Percentiles rank a stretch among this genome's conserved stretches.
Conservation (phyloP, 2,329 filamentous ascomycete genomes). For the Samsoniella hepiali region DNA sequence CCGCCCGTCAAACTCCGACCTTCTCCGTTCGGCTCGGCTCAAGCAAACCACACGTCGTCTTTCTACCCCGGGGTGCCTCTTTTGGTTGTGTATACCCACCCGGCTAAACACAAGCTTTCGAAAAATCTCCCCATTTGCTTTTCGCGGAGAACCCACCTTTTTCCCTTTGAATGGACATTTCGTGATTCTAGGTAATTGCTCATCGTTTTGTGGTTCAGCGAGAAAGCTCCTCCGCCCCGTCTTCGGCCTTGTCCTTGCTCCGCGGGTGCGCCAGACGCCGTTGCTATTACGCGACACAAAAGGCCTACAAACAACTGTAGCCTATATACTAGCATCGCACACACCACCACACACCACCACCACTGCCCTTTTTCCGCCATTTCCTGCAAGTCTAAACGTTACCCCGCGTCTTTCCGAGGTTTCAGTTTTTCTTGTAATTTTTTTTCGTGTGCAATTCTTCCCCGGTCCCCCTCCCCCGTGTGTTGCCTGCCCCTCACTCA, state of each 20-base stretch:
- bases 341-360: conserved; percentile 4
- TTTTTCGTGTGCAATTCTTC: background rate
- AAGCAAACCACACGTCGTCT: background rate
- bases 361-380: background rate
- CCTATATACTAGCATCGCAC: conserved; percentile 15
- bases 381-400: background rate
- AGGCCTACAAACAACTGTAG: background rate
- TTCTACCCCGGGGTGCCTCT: background rate
- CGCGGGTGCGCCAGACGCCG: conserved; percentile 9
- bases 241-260: background rate
- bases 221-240: background rate
- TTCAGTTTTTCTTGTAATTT: background rate
- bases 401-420: conserved; percentile 20
- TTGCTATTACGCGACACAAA: conserved; percentile 16
- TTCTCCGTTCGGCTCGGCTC: conserved; percentile 20
- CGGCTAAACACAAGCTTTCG: background rate
- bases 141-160: background rate
- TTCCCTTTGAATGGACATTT: background rate
- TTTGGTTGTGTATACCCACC: background rate
- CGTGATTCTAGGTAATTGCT: conserved; percentile 13
- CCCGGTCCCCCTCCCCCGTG: background rate
- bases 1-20: conserved; percentile 13
- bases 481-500: conserved; percentile 1
- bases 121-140: background rate
- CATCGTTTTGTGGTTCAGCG: conserved; percentile 14